Evolutionary conservation across 1,139 yeast genomes (phyloP).

Genomic region (Suhomyces atakaporum): DNA sequence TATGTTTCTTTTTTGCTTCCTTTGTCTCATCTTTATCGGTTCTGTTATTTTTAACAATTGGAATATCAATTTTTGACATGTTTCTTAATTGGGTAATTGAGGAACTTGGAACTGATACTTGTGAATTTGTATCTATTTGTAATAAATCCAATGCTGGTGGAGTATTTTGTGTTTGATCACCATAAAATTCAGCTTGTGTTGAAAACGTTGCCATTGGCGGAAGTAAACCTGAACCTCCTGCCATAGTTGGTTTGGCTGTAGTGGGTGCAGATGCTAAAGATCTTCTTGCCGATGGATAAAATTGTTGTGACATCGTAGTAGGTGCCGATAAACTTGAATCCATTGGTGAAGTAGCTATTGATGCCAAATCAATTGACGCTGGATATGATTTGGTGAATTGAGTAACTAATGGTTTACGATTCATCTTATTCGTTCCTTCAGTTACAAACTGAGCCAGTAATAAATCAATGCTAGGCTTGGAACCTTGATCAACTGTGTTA

Average conservation of each 20-base stretch:
- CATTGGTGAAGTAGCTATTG: constrained; percentile 22
- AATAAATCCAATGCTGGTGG: constrained; percentile 9
- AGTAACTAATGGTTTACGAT: constrained; percentile 11
- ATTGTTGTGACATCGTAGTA: constrained; percentile 10
- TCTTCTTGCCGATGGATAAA: constrained; percentile 3
- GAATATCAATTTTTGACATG: constrained; percentile 19
- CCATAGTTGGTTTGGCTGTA: neutral
- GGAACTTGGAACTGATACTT: constrained; percentile 16
- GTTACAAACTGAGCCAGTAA: constrained; percentile 30
- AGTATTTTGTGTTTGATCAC: constrained; percentile 5
- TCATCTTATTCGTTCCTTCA: constrained; percentile 7
- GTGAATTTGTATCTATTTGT: constrained; percentile 9
- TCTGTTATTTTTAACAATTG: constrained; percentile 19
- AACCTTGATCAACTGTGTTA: constrained; percentile 4
- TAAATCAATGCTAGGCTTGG: constrained; percentile 23
- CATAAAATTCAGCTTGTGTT: constrained; percentile 9
- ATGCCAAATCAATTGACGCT: constrained; percentile 40
- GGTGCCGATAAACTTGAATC: constrained; percentile 16
- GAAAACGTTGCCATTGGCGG: constrained; percentile 46
- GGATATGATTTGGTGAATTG: constrained; percentile 40
- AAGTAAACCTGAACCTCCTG: constrained; percentile 22
- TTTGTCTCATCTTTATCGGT: constrained; percentile 30
- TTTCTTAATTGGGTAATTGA: constrained; percentile 15
- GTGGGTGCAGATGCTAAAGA: constrained; percentile 4
- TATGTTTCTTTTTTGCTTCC: constrained; percentile 66